Percentiles rank a stretch among this genome's conserved stretches.
Conservation (phyloP, 345 rosid genomes). For the Lenwebbia sp. region DNA sequence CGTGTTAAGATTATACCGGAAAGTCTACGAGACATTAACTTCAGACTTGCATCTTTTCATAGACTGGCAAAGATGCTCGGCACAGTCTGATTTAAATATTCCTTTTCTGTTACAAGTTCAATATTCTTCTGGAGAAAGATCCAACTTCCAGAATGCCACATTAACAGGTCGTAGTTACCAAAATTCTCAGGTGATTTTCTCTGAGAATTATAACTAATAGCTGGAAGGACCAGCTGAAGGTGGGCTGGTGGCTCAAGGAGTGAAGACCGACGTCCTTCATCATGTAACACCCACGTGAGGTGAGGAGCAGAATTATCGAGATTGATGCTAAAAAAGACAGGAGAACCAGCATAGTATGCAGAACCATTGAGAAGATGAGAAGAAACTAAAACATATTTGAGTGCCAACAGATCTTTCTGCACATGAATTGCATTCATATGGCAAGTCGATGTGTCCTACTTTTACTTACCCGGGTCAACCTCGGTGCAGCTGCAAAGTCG, state of each 20-base stretch:
- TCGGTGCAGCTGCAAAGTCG: slow-evolving; percentile 27
- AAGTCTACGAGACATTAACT: not conserved
- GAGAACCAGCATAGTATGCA: not conserved
- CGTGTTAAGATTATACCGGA: not conserved
- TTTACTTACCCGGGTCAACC: slow-evolving; percentile 36
- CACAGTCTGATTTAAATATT: not conserved
- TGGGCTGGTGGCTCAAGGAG: not conserved
- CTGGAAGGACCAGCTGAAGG: not conserved
- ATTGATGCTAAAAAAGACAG: not conserved
- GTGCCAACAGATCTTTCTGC: not conserved
- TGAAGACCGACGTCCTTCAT: not conserved
- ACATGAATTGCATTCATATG: not conserved
- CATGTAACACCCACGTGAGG: not conserved
- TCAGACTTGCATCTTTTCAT: not conserved
- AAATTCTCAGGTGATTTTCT: not conserved
- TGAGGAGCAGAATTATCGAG: not conserved
- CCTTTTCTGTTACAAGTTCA: not conserved
- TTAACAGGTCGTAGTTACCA: not conserved
- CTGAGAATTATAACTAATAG: not conserved
- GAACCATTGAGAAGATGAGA: not conserved
- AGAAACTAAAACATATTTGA: not conserved
- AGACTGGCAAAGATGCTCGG: not conserved
- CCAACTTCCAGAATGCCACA: not conserved
- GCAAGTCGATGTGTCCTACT: not conserved
- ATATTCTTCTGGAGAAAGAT: not conserved